These are phyloP conservation scores for Aspergillus coremiiformis DNA, from an alignment of 495 filamentous ascomycete species.

Conservation along the genomic window DNA sequence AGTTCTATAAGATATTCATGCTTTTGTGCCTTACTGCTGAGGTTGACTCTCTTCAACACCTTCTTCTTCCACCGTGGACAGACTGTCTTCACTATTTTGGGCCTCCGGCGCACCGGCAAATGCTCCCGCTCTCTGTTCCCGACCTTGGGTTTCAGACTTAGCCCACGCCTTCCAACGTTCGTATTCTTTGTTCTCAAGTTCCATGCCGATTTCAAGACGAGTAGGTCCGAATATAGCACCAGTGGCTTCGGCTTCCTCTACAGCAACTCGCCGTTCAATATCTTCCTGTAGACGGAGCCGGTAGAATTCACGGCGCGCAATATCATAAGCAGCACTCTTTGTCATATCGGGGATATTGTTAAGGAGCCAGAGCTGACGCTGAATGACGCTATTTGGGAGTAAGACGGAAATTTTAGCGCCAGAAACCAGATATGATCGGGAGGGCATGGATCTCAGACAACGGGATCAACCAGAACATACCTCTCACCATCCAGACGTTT, in stretches of 20 bases:
- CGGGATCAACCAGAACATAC: constrained; percentile 38
- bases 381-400: constrained; percentile 63
- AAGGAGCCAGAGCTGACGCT: constrained; percentile 82
- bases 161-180: constrained; percentile 85
- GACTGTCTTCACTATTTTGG: constrained; percentile 12
- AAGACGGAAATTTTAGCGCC: constrained; percentile 16
- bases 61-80: constrained; percentile 4
- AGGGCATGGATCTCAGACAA: not conserved
- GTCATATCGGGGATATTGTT: constrained; percentile 53
- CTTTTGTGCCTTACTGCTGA: not conserved
- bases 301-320: constrained; percentile 87
- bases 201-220: constrained; percentile 66
- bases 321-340: constrained; percentile 71
- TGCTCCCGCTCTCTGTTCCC: constrained; percentile 24
- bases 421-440: not conserved
- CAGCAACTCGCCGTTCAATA: constrained; percentile 72
- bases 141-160: constrained; percentile 37
- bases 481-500: constrained; percentile 79
- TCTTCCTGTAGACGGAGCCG: constrained; percentile 71
- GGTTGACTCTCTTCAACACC: not conserved
- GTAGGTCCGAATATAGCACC: constrained; percentile 82
- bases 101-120: constrained; percentile 29
- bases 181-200: constrained; percentile 68
- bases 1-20: not conserved
- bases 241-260: constrained; percentile 77